Base-by-base conservation (phyloP, 2,329 filamentous ascomycete genomes). In the Sarocladiaceae sp. region DNA sequence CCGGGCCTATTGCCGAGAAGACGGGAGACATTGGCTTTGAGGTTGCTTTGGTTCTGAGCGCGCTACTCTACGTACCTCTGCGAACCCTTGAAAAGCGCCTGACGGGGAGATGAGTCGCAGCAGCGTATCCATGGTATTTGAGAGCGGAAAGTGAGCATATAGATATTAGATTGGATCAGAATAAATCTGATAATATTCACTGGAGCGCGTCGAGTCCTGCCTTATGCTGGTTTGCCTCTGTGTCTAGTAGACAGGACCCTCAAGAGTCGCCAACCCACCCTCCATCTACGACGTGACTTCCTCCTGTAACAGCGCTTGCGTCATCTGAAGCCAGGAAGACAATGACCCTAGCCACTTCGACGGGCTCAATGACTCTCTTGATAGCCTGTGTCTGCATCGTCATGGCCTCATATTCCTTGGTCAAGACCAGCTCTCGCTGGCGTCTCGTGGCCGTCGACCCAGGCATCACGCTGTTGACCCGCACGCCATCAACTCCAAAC, bases 21-120 rank as follows among this genome's bases (percentile, higher is more conserved):
- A 80, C 78, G 10, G 80, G 80, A 0, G 80, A 84, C 50, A 75
- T 84, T 56, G 81, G 80, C 0, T 82, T 84, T 46, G 80, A 84
- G 63, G 61, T 80, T 57, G 79, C 79, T 0, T 74, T 83, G 53
- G 67, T 68, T 21, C 55, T 76, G 45, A 73, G 70, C 11, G 67
- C 58, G 2, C 10, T 76, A 24, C 57, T 66, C 20, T 78, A 76
- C 45, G 41, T 73, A 2, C 70, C 72, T 3, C 56, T 77, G 11
- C 61, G 73, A 6, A 67, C 61, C 53, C 41, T 67, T 0, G 74
- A 77, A 59, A 69, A 63, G 48, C 61, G 59, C 37, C 33, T 58
- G 21, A 53, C 53, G 11, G 56, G 47, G 9, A 9, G 39, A 15
- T 15, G 27, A 12, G 31, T 5, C 6, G 13, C 6, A n/a, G 6